Evolutionary conservation across 2,329 filamentous ascomycete species (phyloP).

Genomic region (Talaromyces sp.): DNA sequence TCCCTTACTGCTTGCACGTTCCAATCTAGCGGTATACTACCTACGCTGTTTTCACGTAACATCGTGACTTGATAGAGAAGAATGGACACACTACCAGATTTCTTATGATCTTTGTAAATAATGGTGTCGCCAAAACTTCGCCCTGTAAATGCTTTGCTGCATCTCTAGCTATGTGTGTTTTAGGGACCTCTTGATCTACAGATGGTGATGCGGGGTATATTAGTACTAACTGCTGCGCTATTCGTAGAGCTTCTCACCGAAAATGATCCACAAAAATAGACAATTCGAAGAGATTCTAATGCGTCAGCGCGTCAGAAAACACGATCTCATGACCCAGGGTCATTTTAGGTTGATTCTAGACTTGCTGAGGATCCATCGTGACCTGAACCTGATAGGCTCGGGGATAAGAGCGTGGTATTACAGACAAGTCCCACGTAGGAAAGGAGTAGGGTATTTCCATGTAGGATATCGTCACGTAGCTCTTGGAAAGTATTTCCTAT

Average conservation of each 20-base stretch:
- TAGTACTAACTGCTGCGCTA: not conserved
- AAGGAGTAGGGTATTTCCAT: too few species aligned
- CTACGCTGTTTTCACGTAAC: not conserved
- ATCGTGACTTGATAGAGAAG: not conserved
- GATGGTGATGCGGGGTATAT: not conserved
- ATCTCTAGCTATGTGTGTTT: not conserved
- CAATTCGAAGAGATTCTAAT: not conserved
- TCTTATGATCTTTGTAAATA: too few species aligned
- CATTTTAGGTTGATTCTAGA: too few species aligned
- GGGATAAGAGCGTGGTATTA: too few species aligned
- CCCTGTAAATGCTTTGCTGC: too few species aligned
- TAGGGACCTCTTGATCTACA: too few species aligned
- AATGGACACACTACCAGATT: too few species aligned
- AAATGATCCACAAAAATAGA: not conserved
- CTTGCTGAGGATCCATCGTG: not conserved
- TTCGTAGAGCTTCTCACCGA: not conserved
- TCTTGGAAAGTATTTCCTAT: not conserved
- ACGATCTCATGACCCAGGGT: not conserved
- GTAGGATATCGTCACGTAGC: not conserved
- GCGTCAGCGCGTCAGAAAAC: not conserved
- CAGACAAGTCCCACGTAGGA: too few species aligned
- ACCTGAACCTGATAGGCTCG: not conserved
- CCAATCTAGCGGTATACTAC: not conserved
- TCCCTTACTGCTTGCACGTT: not conserved
- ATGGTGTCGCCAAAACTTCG: too few species aligned